These are phyloP conservation scores for Globisporangium solare DNA, from an alignment of 352 stramenopile species.

Conservation along the genomic window DNA sequence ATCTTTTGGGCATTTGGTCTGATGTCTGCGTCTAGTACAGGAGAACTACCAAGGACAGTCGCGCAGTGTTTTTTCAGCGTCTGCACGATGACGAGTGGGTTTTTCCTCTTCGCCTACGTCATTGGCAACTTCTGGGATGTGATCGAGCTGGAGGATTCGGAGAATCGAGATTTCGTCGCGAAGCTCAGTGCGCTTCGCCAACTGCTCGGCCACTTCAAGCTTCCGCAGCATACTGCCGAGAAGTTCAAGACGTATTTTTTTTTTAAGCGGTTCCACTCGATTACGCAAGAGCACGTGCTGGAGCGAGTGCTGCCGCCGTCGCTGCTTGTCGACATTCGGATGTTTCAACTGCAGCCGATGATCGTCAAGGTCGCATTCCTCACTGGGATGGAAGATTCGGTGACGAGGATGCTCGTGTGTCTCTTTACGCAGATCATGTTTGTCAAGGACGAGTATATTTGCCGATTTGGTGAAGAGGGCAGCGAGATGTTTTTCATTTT, in stretches of 20 bases:
- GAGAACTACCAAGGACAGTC: conserved; percentile 42
- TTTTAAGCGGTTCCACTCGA: conserved; percentile 66
- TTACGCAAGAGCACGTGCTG: conserved; percentile 58
- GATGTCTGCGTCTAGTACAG: conserved; percentile 50
- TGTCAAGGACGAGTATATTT: conserved; percentile 55
- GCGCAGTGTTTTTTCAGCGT: conserved; percentile 54
- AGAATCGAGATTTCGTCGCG: conserved; percentile 52
- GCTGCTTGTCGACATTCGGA: conserved; percentile 53
- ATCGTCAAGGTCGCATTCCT: conserved; percentile 68
- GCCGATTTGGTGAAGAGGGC: conserved; percentile 46
- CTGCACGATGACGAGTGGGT: conserved; percentile 47
- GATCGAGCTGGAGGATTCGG: conserved; percentile 50
- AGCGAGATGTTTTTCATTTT: conserved; percentile 74
- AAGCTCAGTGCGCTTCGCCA: conserved; percentile 54
- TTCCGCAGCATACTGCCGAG: conserved; percentile 34
- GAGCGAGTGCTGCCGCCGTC: conserved; percentile 49
- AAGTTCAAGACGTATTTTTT: conserved; percentile 68
- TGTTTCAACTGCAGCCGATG: conserved; percentile 64
- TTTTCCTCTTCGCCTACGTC: conserved; percentile 61
- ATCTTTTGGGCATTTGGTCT: conserved; percentile 56
- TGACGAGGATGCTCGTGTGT: conserved; percentile 52
- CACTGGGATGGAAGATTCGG: conserved; percentile 43
- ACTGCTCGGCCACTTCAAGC: conserved; percentile 43
- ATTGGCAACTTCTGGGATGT: conserved; percentile 57
- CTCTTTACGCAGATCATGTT: conserved; percentile 54